phyloP scores from a whole-genome alignment of 2,329 filamentous ascomycete species.

The Diaporthe sp. region DNA sequence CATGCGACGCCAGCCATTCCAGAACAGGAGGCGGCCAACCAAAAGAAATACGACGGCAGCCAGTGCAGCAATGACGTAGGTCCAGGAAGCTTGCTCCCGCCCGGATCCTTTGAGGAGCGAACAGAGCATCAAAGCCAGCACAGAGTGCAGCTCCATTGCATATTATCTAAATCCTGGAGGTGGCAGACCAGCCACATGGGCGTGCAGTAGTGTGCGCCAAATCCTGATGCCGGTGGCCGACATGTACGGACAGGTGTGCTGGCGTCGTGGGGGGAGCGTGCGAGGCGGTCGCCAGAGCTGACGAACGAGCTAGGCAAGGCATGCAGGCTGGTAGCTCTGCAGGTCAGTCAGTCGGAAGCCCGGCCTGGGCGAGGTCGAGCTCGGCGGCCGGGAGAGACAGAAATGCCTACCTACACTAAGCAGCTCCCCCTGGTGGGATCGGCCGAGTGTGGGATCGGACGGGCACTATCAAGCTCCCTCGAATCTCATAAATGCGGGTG shows the following conservation, averaged over 20 bases:
- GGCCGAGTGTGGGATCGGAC: conserved; percentile 14
- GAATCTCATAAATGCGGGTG: conserved; percentile 17
- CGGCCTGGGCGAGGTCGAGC: conserved; percentile 9
- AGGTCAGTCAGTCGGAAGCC: not conserved
- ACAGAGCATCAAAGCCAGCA: not conserved
- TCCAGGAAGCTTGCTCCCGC: conserved; percentile 27
- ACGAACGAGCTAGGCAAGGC: conserved; percentile 1
- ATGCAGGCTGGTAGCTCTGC: not conserved
- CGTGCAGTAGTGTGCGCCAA: conserved; percentile 1
- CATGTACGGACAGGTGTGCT: not conserved
- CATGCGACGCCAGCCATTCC: not conserved
- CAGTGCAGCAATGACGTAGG: conserved; percentile 31
- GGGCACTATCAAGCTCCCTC: not conserved
- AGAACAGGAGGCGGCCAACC: not conserved
- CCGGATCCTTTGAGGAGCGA: not conserved
- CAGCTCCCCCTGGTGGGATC: not conserved
- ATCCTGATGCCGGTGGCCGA: not conserved
- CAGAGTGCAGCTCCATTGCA: conserved; percentile 1
- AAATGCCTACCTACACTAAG: not conserved
- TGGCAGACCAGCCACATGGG: conserved; percentile 8
- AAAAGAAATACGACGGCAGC: conserved; percentile 17
- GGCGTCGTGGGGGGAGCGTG: not conserved
- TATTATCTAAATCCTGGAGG: not conserved
- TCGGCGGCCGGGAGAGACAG: not conserved
- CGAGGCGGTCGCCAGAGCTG: conserved; percentile 17